These are phyloP conservation scores for Talaromyces amestolkiae DNA, from an alignment of 2,329 filamentous ascomycete species.

Conservation along the genomic window DNA sequence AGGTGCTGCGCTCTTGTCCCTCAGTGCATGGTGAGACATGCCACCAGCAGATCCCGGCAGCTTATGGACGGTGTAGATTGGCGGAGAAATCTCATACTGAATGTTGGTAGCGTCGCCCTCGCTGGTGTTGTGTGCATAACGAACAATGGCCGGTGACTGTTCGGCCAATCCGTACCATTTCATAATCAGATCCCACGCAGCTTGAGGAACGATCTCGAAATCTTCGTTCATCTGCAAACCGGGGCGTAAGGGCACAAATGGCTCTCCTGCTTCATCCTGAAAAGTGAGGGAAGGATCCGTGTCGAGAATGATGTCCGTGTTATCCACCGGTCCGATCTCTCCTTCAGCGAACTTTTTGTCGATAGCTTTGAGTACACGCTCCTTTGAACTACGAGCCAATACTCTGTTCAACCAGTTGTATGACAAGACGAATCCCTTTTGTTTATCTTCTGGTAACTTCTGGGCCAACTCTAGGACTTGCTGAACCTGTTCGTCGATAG, in stretches of 20 bases:
- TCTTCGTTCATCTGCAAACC: conserved; percentile 64
- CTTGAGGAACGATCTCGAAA: conserved; percentile 72
- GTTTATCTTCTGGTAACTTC: conserved; percentile 64
- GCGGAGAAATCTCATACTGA: conserved; percentile 79
- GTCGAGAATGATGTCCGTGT: conserved; percentile 73
- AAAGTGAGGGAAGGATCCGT: conserved; percentile 43
- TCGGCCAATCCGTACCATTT: conserved; percentile 77
- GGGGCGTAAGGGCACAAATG: conserved; percentile 70
- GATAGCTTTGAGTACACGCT: conserved; percentile 54
- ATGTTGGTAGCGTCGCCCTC: conserved; percentile 65
- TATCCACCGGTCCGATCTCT: conserved; percentile 78
- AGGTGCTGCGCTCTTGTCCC: conserved; percentile 61
- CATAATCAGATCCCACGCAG: conserved; percentile 77
- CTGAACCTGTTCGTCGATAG: conserved; percentile 69
- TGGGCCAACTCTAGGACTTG: conserved; percentile 62
- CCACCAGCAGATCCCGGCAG: conserved; percentile 61
- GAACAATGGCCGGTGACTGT: conserved; percentile 68
- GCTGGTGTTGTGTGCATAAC: conserved; percentile 72
- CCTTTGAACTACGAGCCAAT: conserved; percentile 61
- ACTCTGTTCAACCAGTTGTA: conserved; percentile 74
- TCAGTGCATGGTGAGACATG: conserved; percentile 59
- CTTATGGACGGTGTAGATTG: conserved; percentile 80
- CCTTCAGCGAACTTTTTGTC: conserved; percentile 61
- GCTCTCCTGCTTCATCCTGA: conserved; percentile 47
- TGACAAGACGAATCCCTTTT: conserved; percentile 75